A percentile compares a stretch with the other conserved stretches of the same genome.
Conservation (phyloP, 352 stramenopile species). For the Plasmopara viticola region DNA sequence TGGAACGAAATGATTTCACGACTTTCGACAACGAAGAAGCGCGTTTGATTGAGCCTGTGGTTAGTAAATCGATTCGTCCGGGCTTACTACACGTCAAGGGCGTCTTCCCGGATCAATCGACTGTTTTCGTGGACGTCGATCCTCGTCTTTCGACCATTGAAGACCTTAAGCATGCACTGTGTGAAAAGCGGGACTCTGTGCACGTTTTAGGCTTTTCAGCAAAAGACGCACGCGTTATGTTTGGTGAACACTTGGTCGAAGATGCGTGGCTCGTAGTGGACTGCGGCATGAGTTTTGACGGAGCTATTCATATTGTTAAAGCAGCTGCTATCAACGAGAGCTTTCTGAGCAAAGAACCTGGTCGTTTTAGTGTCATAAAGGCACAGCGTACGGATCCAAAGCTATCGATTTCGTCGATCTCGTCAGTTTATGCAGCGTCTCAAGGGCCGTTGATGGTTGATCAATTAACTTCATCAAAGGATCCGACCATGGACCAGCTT, state of each 20-base stretch:
- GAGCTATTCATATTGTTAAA: conserved; percentile 62
- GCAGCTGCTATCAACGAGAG: conserved; percentile 14
- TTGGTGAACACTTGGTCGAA: conserved; percentile 65
- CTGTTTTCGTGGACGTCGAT: conserved; percentile 77
- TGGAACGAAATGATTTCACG: neutral
- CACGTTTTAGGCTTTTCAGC: conserved; percentile 41
- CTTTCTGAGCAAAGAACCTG: conserved; percentile 6
- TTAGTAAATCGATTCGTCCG: conserved; percentile 43
- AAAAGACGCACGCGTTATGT: conserved; percentile 58
- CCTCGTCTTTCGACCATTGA: conserved; percentile 59
- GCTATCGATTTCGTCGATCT: conserved; percentile 66
- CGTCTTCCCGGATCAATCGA: conserved; percentile 75
- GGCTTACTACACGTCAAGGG: conserved; percentile 74
- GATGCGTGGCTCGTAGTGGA: conserved; percentile 80
- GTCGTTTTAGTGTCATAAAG: conserved; percentile 9
- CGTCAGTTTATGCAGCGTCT: conserved; percentile 47
- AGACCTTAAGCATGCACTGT: conserved; percentile 64
- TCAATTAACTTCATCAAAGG: conserved; percentile 14
- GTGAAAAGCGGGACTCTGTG: conserved; percentile 38
- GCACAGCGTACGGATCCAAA: conserved; percentile 29
- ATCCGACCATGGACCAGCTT: conserved; percentile 36
- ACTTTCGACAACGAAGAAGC: conserved; percentile 8
- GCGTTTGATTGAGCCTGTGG: conserved; percentile 28
- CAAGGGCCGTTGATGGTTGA: conserved; percentile 13
- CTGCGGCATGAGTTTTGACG: conserved; percentile 68